Percentiles rank a stretch among this genome's conserved stretches.
Evolutionary conservation across 306 rosid species (phyloP).

Genomic region (Dalbergia cultrata): DNA sequence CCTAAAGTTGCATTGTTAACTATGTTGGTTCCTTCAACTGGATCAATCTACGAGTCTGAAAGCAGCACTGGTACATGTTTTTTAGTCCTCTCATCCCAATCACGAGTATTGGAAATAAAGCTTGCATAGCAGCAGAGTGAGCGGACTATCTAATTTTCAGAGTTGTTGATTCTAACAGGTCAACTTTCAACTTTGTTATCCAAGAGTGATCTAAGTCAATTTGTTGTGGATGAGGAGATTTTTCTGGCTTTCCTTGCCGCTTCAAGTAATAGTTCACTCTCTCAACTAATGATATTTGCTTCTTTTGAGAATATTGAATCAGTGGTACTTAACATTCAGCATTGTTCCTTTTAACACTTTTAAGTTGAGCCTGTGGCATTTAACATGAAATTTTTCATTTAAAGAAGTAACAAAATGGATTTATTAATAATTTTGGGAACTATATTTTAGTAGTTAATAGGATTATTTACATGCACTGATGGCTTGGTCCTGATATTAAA

Average conservation of each 20-base stretch:
- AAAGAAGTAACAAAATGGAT: no score
- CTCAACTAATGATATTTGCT: slow-evolving; percentile 5
- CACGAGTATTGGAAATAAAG: neutral
- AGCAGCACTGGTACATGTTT: slow-evolving; percentile 63
- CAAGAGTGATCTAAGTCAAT: slow-evolving; percentile 64
- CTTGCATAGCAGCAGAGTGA: neutral
- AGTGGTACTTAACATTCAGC: no score
- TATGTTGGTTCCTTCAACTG: slow-evolving; percentile 76
- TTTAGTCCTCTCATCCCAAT: neutral
- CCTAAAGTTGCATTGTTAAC: slow-evolving; percentile 67
- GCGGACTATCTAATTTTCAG: slow-evolving; percentile 23
- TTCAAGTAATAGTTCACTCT: slow-evolving; percentile 66
- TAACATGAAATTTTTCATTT: no score
- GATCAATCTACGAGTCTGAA: slow-evolving; percentile 78
- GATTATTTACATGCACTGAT: no score
- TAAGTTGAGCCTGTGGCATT: no score
- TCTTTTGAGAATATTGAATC: slow-evolving; percentile 19
- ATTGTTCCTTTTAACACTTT: no score
- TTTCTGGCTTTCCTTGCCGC: slow-evolving; percentile 80
- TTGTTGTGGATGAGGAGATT: slow-evolving; percentile 70
- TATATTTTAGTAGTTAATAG: neutral
- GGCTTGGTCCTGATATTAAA: no score
- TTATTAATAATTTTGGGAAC: slow-evolving; percentile 13
- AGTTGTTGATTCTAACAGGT: slow-evolving; percentile 53
- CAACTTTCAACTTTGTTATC: slow-evolving; percentile 55